phyloP scores from a whole-genome alignment of 2,329 filamentous ascomycete genomes.

The Xylariaceae sp. region DNA sequence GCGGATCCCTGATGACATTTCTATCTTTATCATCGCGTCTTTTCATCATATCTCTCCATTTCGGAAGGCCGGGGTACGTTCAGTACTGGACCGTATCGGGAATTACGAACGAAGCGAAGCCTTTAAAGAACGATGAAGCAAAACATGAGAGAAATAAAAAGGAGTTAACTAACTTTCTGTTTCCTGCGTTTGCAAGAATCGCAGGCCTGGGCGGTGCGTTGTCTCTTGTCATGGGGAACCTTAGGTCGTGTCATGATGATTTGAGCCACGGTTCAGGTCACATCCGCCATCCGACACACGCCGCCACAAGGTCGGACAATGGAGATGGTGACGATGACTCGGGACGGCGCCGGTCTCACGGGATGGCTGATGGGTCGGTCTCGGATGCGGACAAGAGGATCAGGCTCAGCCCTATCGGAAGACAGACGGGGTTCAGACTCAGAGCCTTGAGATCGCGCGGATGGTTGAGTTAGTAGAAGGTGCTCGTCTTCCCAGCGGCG shows the following conservation, averaged over 20 bases:
- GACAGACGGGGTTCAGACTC: constrained; percentile 24
- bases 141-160: constrained; percentile 1
- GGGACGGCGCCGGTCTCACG: constrained; percentile 34
- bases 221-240: constrained; percentile 61
- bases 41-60: background rate
- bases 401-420: constrained; percentile 37
- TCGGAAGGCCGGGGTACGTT: constrained; percentile 3
- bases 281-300: constrained; percentile 40
- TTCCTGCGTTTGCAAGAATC: constrained; percentile 68
- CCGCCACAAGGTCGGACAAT: constrained; percentile 33
- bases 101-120: constrained; percentile 17
- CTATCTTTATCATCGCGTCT: constrained; percentile 4
- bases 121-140: constrained; percentile 5
- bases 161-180: constrained; percentile 61
- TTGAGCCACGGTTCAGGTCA: constrained; percentile 34
- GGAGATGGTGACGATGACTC: constrained; percentile 25
- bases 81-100: constrained; percentile 7
- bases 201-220: constrained; percentile 66
- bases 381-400: constrained; percentile 37
- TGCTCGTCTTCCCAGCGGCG: constrained; percentile 25
- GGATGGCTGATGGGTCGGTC: constrained; percentile 31
- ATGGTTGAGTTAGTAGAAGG: constrained; percentile 16
- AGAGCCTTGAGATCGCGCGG: constrained; percentile 26
- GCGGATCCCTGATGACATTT: constrained; percentile 4
- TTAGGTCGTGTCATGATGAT: constrained; percentile 53